Evolutionary conservation across 495 filamentous ascomycete genomes (phyloP), one percentile per base, ranked within the genome.

Genomic region (Xylaria palmicola): DNA sequence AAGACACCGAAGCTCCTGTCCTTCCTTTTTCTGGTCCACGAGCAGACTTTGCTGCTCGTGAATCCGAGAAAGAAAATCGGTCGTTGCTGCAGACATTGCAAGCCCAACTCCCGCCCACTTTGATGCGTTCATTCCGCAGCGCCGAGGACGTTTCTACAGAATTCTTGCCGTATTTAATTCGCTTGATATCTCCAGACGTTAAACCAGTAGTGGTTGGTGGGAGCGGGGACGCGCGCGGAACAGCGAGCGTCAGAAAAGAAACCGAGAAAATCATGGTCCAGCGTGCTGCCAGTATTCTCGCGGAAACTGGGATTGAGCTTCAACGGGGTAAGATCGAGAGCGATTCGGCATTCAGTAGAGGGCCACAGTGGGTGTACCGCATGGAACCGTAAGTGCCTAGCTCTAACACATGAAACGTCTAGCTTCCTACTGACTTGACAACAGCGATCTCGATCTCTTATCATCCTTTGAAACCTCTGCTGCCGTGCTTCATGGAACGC

Each of bases 181-280:
- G 86, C 40, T 88, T 98, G 68, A 77, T 98, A 19, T 88, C 92
- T 1, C 94, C 94, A 2, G 88, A 92, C 48, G 85, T 98, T 52
- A 97, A 92, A 63, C 94, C 95, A 0, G 89, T 97, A n/a, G 83
- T 97, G 47, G 84, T 98, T 4, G 86, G 89, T 26, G 88, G 88
- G 34, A 88, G 81, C 66, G 87, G 84, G 17, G 80, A 83, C 43
- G 81, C 85, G 29, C 79, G 81, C 45, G 79, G 77, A 12, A 88
- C 87, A 40, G 93, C 93, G 7, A 92, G 87, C 68, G 92, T 98
- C 5, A 86, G 94, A 40, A 90, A 90, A 66, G 91, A 93, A 52
- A 81, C 79, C 7, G 94, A 98, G 72, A 90, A 91, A 66, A 78
- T 74, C 10, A 87, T 96, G 70, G 89, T 98, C 19, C 79, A 81